Evolutionary conservation across 78 protist species (phyloP).

Genomic region (Polysphondylium violaceum): DNA sequence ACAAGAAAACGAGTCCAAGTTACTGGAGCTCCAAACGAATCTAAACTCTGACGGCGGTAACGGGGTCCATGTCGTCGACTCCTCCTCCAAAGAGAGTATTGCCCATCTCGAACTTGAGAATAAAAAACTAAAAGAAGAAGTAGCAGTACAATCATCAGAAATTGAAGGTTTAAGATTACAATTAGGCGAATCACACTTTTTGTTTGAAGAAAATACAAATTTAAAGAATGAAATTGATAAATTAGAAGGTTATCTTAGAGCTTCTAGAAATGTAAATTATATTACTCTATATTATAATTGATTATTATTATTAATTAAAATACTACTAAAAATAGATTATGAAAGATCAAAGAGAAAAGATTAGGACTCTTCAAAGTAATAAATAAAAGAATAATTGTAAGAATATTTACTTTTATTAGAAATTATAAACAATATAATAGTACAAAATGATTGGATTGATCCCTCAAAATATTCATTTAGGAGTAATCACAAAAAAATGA

Average conservation of each 20-base stretch:
- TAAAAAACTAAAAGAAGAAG: conserved; percentile 44
- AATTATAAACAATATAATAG: too few relatives aligned
- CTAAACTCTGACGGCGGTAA: conserved; percentile 21
- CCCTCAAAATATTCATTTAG: too few relatives aligned
- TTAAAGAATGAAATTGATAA: conserved; percentile 7
- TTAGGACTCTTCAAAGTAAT: background rate
- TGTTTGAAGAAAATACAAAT: background rate
- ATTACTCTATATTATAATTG: too few relatives aligned
- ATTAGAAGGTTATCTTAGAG: conserved; percentile 64
- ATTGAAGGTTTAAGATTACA: conserved; percentile 15
- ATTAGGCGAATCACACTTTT: background rate
- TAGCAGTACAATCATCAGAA: conserved; percentile 11
- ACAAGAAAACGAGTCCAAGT: conserved; percentile 44
- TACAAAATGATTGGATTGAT: too few relatives aligned
- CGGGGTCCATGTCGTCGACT: conserved; percentile 29
- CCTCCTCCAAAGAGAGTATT: conserved; percentile 41
- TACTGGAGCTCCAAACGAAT: background rate
- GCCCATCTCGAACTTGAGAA: conserved; percentile 71
- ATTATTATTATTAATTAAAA: too few relatives aligned
- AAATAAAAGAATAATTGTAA: too few relatives aligned
- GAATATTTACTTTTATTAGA: conserved; percentile 6
- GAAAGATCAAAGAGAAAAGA: conserved; percentile 49
- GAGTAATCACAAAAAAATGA: too few relatives aligned
- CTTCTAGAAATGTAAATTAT: conserved; percentile 59
- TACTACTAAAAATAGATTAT: conserved; percentile 24